Percentiles rank a stretch among this genome's conserved stretches.
Conservation (phyloP, 441 rosid species). For the Melastoma candidum region DNA sequence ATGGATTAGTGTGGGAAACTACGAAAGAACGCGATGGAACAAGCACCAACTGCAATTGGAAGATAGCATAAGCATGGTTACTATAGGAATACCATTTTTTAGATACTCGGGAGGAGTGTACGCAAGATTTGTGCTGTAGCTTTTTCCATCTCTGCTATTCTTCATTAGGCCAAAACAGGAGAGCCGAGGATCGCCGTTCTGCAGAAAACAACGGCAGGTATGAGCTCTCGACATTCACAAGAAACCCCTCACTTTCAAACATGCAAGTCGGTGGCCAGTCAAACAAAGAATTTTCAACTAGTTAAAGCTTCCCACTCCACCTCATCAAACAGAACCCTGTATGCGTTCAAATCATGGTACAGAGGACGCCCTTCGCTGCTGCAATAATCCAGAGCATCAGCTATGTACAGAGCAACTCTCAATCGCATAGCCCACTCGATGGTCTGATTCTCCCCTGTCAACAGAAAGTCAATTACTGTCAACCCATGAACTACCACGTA, state of each 20-base stretch:
- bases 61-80: no score
- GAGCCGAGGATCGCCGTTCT: slow-evolving; percentile 89
- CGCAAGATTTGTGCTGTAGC: slow-evolving; percentile 63
- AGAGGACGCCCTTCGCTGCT: slow-evolving; percentile 43
- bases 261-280: slow-evolving; percentile 8
- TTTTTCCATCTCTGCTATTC: slow-evolving; percentile 52
- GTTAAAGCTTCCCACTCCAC: slow-evolving; percentile 24
- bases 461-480: slow-evolving; percentile 9
- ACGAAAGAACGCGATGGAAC: no score
- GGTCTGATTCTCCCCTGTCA: slow-evolving; percentile 61
- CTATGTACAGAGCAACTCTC: slow-evolving; percentile 60
- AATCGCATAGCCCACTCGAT: slow-evolving; percentile 71
- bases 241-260: background rate
- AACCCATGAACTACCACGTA: background rate
- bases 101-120: slow-evolving; percentile 65
- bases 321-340: slow-evolving; percentile 77
- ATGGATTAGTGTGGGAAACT: no score
- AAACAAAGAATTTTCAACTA: background rate
- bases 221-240: slow-evolving; percentile 14
- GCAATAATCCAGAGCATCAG: slow-evolving; percentile 70
- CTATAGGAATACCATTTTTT: slow-evolving; percentile 36
- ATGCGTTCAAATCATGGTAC: slow-evolving; percentile 76
- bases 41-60: no score
- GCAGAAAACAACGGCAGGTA: slow-evolving; percentile 5
- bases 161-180: slow-evolving; percentile 88